Evolutionary conservation across 1,139 yeast genomes (phyloP).

Genomic region (Scheffersomyces stambukii): DNA sequence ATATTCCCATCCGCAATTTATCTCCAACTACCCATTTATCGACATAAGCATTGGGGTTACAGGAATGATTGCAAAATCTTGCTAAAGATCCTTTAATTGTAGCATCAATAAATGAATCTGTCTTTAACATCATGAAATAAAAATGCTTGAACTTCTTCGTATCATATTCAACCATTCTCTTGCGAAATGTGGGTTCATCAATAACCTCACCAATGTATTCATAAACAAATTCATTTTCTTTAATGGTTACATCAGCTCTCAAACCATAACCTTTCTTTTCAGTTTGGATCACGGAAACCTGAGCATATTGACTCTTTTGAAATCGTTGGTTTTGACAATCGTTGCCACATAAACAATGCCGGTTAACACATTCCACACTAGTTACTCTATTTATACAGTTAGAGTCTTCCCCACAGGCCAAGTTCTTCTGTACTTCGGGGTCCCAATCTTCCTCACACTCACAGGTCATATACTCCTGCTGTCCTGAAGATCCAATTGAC

Average conservation of each 20-base stretch:
- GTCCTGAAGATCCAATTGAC: constrained; percentile 62
- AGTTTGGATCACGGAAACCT: constrained; percentile 73
- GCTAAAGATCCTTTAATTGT: constrained; percentile 84
- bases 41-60: constrained; percentile 89
- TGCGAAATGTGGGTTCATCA: constrained; percentile 66
- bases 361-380: constrained; percentile 84
- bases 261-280: constrained; percentile 88
- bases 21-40: constrained; percentile 97
- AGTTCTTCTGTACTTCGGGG: constrained; percentile 32
- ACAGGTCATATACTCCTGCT: constrained; percentile 75
- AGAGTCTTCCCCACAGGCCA: constrained; percentile 81
- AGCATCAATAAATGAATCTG: constrained; percentile 92
- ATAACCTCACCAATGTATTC: constrained; percentile 96
- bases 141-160: constrained; percentile 73
- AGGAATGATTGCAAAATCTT: constrained; percentile 90
- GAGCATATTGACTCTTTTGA: constrained; percentile 68
- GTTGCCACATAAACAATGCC: constrained; percentile 68
- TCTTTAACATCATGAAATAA: constrained; percentile 95
- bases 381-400: constrained; percentile 92
- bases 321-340: constrained; percentile 86
- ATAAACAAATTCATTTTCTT: constrained; percentile 66
- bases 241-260: constrained; percentile 59
- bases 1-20: constrained; percentile 89
- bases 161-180: constrained; percentile 73
- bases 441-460: constrained; percentile 65